Base-by-base conservation (phyloP, 805 yeast species). In the fission yeast (Schizosaccharomyces pombe) region DNA sequence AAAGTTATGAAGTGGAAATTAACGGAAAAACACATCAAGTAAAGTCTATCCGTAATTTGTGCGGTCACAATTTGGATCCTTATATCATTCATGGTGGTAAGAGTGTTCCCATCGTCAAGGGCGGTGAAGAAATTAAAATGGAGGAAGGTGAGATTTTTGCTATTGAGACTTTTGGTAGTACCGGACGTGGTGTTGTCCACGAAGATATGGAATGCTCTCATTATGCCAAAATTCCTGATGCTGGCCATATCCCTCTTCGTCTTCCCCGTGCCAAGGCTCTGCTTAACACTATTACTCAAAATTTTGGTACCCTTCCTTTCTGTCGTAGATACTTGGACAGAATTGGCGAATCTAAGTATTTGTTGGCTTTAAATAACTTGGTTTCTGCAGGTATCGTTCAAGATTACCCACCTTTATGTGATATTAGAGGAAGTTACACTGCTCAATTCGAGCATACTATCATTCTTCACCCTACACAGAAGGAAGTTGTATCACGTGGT, bases 131-230 rank as follows among this genome's bases (percentile, higher is more conserved):
- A 67, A 91, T 97, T 9, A 89, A 89, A 74, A 89, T 91, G 95
- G 99, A 91, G 67, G 99, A 91, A 71, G 95, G 95, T 58, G 98
- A 91, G 67, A 80, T 85, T 1, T 89, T 85, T 72, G 99, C 99
- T 57, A 89, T 91, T 63, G 99, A 91, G 70, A 91, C 99, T 2
- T 91, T 91, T 64, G 98, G 98, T 11, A 77, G 95, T 47, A 91
- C 98, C 1, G 99, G 99, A 58, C 76, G 82, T 57, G 99, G 97
- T 37, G 81, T 80, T 61, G 97, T 91, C 34, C 70, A 80, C 52
- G 70, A 78, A 5, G 81, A 78, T 57, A 98, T 98, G 51, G 98
- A 91, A 68, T 82, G 89, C 62, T 86, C 96, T 12, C 99, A 91
- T 69, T 91, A 91, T 64, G 86, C 93, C 32, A 72, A 76, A 63